Percentiles rank a stretch among this genome's conserved stretches.
Conservation (phyloP, 345 rosid genomes). For the Diplotaxis tenuifolia region DNA sequence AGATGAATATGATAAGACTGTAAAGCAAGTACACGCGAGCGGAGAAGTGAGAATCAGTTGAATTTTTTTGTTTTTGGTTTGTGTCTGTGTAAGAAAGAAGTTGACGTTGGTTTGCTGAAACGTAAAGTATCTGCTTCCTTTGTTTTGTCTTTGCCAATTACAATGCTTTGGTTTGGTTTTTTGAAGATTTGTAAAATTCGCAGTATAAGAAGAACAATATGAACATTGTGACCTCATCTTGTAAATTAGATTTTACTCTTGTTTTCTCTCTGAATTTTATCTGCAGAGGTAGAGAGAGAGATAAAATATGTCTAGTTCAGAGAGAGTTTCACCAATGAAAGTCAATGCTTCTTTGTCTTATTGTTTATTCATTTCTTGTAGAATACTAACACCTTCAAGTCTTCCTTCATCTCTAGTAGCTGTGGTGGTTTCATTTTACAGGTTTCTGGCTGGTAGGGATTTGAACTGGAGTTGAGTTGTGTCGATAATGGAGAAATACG, state of each 20-base stretch:
- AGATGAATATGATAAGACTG: conserved; percentile 69
- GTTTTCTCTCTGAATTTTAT: not conserved
- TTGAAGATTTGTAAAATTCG: conserved; percentile 34
- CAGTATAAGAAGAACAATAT: conserved; percentile 28
- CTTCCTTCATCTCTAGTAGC: not conserved
- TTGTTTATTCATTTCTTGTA: not conserved
- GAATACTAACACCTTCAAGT: not conserved
- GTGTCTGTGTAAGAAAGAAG: conserved; percentile 19
- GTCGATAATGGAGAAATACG: conserved; percentile 73
- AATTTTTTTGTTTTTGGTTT: conserved; percentile 8
- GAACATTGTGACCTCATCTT: conserved; percentile 16
- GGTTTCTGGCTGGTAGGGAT: conserved; percentile 19
- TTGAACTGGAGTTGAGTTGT: conserved; percentile 5
- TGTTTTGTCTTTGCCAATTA: conserved; percentile 9
- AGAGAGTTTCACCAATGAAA: not conserved
- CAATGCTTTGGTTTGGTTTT: conserved; percentile 23
- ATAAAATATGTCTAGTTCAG: not conserved
- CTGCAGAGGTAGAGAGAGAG: not conserved
- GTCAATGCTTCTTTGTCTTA: not conserved
- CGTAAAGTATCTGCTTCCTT: not conserved
- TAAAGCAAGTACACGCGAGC: conserved; percentile 73
- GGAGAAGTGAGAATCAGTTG: conserved; percentile 57
- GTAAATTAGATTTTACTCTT: conserved; percentile 21
- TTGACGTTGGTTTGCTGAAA: conserved; percentile 6
- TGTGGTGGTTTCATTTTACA: not conserved